Base-by-base conservation (phyloP, 2,329 filamentous ascomycete genomes). In the Xylariales sp. region DNA sequence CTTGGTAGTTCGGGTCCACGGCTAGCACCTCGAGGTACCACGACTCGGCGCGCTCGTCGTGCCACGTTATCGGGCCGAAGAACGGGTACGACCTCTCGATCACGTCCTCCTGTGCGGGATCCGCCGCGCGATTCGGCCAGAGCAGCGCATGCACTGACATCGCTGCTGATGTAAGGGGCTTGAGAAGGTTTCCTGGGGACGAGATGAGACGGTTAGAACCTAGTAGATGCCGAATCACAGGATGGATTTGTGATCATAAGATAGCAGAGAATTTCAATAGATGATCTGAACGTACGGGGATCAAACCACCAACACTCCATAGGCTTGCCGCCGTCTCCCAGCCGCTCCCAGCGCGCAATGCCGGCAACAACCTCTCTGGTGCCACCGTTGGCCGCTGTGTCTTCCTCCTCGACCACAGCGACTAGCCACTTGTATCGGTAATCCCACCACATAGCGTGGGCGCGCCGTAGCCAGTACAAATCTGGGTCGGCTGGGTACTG, bases 1-100 rank as follows among this genome's bases (percentile, higher is more conserved):
- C 55, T 31, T 69, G 65, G 19, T 55, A 57, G 5, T 57, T 53
- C 1, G 67, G 67, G 29, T 63, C 56, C 2, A 66, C 53, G n/a
- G 53, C 56, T 6, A 66, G 45, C 3, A 55, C 38, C 5, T 62
- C 55, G 4, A 71, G 54, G 33, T 60, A 63, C 61, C 60, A 69
- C 15, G 55, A 60, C 14, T 63, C 51, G 1, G 42, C 44, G 5
- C 61, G 50, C 5, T 40, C 28, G 10, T 53, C 55, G 3, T 39
- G 38, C 59, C 59, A 62, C n/a, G 56, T 34, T 11, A 12, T 19
- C 23, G 54, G 43, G 5, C 40, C 35, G 30, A 48, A 43, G 33
- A 40, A 47, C 6, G 51, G 51, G 15, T 42, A 44, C 1, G 46
- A 39, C 10, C 48, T 45, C 23, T 52, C 45, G 11, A 55, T 35